Conservation (phyloP, 2,329 filamentous ascomycete genomes). For the Stylonectria norvegica region DNA sequence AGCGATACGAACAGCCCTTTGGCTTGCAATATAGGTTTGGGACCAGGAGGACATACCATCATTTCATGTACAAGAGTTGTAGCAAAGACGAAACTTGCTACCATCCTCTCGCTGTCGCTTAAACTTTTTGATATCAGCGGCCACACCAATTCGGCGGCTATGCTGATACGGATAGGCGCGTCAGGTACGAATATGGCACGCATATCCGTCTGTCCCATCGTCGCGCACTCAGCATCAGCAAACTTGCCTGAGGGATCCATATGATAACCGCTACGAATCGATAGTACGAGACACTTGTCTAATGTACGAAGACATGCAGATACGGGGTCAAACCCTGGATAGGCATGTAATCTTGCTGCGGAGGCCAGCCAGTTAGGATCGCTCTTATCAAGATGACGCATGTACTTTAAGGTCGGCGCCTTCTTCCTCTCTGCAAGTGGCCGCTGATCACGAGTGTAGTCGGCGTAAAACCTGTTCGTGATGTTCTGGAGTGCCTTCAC, state of each 20-base stretch:
- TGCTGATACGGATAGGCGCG: constrained; percentile 1
- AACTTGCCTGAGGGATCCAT: neutral
- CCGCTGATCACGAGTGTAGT: constrained; percentile 4
- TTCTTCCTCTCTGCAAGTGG: neutral
- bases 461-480: constrained; percentile 23
- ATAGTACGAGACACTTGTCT: too few relatives aligned
- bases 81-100: constrained; percentile 20
- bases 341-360: constrained; percentile 5
- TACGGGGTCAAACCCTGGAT: constrained; percentile 7
- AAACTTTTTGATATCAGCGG: constrained; percentile 22
- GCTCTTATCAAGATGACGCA: constrained; percentile 1
- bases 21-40: too few relatives aligned
- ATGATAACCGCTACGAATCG: constrained; percentile 14
- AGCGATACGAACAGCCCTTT: too few relatives aligned
- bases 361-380: constrained; percentile 3
- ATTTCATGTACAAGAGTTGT: constrained; percentile 27
- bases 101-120: constrained; percentile 24
- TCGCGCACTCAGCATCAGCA: too few relatives aligned
- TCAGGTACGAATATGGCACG: neutral
- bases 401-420: constrained; percentile 9
- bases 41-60: constrained; percentile 23
- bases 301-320: too few relatives aligned
- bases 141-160: constrained; percentile 23
- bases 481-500: constrained; percentile 19
- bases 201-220: too few relatives aligned